Evolutionary conservation across 306 rosid genomes (phyloP), one percentile per base, ranked within the genome.

Genomic region (barrel medic (Medicago truncatula)): DNA sequence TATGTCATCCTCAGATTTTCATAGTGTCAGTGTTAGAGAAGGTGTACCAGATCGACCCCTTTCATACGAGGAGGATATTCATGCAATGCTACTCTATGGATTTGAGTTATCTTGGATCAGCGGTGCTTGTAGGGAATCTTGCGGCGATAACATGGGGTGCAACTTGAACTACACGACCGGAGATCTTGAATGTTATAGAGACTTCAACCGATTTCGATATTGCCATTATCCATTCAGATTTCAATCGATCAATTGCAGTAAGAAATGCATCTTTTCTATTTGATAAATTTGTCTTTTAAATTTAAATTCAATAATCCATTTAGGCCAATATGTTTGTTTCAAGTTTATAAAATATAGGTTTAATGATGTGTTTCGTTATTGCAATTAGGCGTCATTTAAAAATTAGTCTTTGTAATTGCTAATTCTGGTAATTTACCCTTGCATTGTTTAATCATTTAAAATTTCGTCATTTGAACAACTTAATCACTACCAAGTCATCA

Each of bases 131-230:
- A 7, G 6, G 9, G 46, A 73, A 5, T 3, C 0, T 2, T 23
- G 21, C n/a, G n/a, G 8, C 10, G 6, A 2, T 8, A 0, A 34
- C 0, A 5, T 4, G 4, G 0, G 0, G 1, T 70, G 63, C 13
- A 0, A 1, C 4, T 10, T 50, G 1, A 18, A 54, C 9, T 0
- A 3, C 8, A 9, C 2, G 7, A 56, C 15, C 7, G 1, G 7
- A 20, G 15, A 20, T 1, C 0, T 56, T 3, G 31, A 18, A 3
- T 56, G 61, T 9, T 1, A 4, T 3, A n/a, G n/a, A n/a, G 6
- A 1, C 1, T 1, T 21, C 23, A 47, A 14, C 49, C 49, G 0
- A 2, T 0, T 9, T 14, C 18, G 1, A 12, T 47, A 47, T 15
- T 49, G 18, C 18, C 0, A 0, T 49, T 49, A 49, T 49, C 54